Percentiles rank a stretch among this genome's conserved stretches.
Conservation (phyloP, 768 basidiomycete species). For the Daedaleopsis sinensis region DNA sequence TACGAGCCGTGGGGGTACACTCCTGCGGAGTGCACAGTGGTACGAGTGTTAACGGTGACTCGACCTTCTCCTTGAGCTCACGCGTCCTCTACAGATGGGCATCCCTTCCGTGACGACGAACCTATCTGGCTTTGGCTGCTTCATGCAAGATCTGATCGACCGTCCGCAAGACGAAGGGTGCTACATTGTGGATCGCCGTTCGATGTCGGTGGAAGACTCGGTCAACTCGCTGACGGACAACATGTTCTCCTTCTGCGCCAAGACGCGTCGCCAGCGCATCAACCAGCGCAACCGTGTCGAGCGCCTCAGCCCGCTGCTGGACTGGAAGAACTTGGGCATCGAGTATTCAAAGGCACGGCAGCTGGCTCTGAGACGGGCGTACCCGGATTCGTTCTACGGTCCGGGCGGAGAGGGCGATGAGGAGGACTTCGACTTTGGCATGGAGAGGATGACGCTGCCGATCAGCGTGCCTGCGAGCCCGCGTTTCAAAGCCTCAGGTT, state of each 20-base stretch:
- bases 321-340: slow-evolving; percentile 98
- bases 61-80: neutral
- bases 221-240: slow-evolving; percentile 79
- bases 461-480: slow-evolving; percentile 89
- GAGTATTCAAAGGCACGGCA: slow-evolving; percentile 97
- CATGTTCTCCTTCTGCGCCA: slow-evolving; percentile 76
- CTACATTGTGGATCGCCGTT: slow-evolving; percentile 94
- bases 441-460: slow-evolving; percentile 64
- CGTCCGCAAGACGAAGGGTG: slow-evolving; percentile 92
- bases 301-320: slow-evolving; percentile 87
- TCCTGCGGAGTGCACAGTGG: slow-evolving; percentile 98
- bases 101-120: slow-evolving; percentile 98
- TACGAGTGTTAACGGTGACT: slow-evolving; percentile 37
- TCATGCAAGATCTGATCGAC: slow-evolving; percentile 98
- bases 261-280: slow-evolving; percentile 94
- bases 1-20: slow-evolving; percentile 98
- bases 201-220: slow-evolving; percentile 88
- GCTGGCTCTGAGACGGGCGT: slow-evolving; percentile 88
- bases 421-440: slow-evolving; percentile 62
- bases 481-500: slow-evolving; percentile 67
- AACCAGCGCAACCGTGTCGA: slow-evolving; percentile 99
- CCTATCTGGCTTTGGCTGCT: slow-evolving; percentile 96
- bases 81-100: slow-evolving; percentile 70
- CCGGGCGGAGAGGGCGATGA: slow-evolving; percentile 54
- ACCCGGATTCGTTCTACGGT: slow-evolving; percentile 90